A percentile compares a stretch with the other conserved stretches of the same genome.
phyloP scores from a whole-genome alignment of 495 filamentous ascomycete genomes.

The Podospora pseudopauciseta region DNA sequence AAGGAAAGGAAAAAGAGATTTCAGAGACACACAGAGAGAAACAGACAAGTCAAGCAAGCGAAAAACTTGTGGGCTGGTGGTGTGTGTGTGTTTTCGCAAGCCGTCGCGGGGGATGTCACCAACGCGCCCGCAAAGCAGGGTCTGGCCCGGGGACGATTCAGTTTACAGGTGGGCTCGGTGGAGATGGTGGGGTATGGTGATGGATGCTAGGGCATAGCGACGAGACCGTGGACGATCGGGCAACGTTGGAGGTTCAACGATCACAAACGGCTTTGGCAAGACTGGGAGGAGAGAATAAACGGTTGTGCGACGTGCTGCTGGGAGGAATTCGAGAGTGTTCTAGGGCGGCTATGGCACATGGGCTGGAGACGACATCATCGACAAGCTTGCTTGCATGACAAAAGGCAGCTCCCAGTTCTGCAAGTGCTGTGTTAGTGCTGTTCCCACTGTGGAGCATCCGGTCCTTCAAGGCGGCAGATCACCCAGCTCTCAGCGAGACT shows the following conservation, averaged over 20 bases:
- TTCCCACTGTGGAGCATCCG: slow-evolving; percentile 2
- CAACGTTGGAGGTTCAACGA: not conserved
- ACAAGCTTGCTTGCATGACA: slow-evolving; percentile 5
- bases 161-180: slow-evolving; percentile 4
- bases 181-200: slow-evolving; percentile 4
- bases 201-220: not conserved
- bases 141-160: slow-evolving; percentile 4
- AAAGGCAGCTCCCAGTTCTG: not conserved
- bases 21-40: not conserved
- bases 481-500: not conserved
- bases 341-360: not conserved
- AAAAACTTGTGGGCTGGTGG: not conserved
- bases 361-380: slow-evolving; percentile 2
- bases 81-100: not conserved
- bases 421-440: not conserved
- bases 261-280: not conserved
- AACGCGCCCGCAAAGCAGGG: slow-evolving; percentile 4
- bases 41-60: not conserved
- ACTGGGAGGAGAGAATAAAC: not conserved
- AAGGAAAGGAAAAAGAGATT: not conserved
- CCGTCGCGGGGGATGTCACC: not conserved
- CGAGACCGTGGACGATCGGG: not conserved
- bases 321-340: not conserved
- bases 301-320: not conserved
- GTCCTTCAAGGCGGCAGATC: slow-evolving; percentile 10